These are phyloP conservation scores for Entomortierella chlamydospora DNA, from an alignment of 192 early-diverging fungal species.

Conservation along the genomic window DNA sequence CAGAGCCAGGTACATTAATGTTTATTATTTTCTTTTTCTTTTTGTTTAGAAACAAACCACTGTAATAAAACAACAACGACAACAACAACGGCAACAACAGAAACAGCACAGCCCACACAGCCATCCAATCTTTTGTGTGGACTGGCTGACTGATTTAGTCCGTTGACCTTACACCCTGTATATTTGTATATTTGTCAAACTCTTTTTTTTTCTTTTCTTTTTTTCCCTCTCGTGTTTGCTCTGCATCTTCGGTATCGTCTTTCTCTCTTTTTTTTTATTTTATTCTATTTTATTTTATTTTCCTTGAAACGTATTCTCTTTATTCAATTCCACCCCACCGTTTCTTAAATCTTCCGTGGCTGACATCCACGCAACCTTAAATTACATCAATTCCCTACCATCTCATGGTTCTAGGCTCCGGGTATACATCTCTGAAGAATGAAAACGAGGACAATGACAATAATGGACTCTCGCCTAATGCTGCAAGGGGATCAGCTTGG, in stretches of 20 bases:
- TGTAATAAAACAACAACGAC: too few species aligned
- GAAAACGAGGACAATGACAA: conserved; percentile 4
- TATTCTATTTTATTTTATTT: not conserved
- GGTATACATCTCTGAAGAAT: conserved; percentile 27
- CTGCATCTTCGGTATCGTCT: not conserved
- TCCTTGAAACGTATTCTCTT: not conserved
- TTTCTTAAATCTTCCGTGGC: too few species aligned
- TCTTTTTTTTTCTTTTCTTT: too few species aligned
- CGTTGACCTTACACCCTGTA: too few species aligned
- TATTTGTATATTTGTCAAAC: too few species aligned
- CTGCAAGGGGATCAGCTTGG: conserved; percentile 19
- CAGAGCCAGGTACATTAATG: not conserved
- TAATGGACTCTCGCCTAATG: conserved; percentile 9
- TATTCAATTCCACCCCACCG: not conserved
- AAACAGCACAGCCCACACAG: too few species aligned
- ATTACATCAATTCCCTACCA: too few species aligned
- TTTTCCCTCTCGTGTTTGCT: too few species aligned
- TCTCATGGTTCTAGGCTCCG: conserved; percentile 40
- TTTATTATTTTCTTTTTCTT: not conserved
- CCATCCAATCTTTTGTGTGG: too few species aligned
- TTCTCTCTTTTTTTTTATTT: not conserved
- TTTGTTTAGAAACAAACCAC: not conserved
- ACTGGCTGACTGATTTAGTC: too few species aligned
- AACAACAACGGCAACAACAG: too few species aligned
- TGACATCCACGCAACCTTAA: too few species aligned